Evolutionary conservation across 805 yeast species (phyloP), one percentile per base, ranked within the genome.

Genomic region (Peterozyma toletana): DNA sequence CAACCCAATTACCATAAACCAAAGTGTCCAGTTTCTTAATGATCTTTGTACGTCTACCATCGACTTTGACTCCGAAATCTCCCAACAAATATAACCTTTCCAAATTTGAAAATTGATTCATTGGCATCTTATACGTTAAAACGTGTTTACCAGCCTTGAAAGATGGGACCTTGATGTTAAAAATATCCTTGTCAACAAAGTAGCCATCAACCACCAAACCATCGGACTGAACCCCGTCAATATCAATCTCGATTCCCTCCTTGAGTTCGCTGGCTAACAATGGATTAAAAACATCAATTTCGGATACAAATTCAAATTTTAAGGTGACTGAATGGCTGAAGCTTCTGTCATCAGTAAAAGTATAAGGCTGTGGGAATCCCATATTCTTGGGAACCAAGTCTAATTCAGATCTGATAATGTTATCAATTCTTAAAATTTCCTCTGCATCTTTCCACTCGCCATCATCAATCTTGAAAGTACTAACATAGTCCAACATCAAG

Each of bases 361-460:
- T 31, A 30, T 37, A 44, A 6, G 48, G 48, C 16, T 44, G 48
- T 11, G 41, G 44, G 36, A 41, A 37, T 9, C 31, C 34, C 41
- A 41, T 36, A 34, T 35, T 35, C 29, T 46, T 37, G 10, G 21
- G 36, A 11, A 38, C 30, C 11, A 43, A 21, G 9, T 36, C 37
- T 11, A 42, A 35, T 63, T 86, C 89, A 33, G 99, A 98, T 53
- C 96, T 81, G 50, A 93, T 87, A 52, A 93, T 93, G 64, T 93
- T 91, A 62, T 93, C 99, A 37, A 93, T 99, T 61, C 99, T 80
- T 57, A 93, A 69, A 52, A 93, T 74, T 39, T 93, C 90, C 69
- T 93, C 98, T 4, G 98, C 95, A 30, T 99, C 99, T 69, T 93
- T 30, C 46, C 46, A 42, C 14, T 43, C 40, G 11, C 41, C 41